Conservation (phyloP, 305 asterid species). For the Fraxinus nigra region DNA sequence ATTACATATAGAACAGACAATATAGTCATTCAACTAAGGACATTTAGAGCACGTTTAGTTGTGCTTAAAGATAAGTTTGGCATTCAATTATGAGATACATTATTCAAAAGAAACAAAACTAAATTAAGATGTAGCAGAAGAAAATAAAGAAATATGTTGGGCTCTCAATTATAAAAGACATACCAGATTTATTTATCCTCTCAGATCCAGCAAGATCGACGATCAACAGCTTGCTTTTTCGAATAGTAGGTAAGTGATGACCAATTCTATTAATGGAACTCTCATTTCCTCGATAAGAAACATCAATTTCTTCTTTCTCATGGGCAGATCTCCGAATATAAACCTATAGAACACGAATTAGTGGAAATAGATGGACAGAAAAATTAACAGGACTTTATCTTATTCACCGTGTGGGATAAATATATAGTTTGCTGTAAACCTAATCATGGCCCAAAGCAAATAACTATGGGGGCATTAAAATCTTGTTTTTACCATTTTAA, state of each 20-base stretch:
- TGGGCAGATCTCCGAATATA: slow-evolving; percentile 50
- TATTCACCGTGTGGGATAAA: not conserved
- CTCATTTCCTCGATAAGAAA: slow-evolving; percentile 35
- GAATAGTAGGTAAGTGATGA: slow-evolving; percentile 50
- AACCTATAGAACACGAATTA: slow-evolving; percentile 46
- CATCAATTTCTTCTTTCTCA: slow-evolving; percentile 50
- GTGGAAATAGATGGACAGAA: slow-evolving; percentile 8
- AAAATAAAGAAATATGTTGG: slow-evolving; percentile 14
- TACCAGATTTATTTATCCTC: slow-evolving; percentile 87
- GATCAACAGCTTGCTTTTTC: slow-evolving; percentile 85
- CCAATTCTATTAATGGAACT: slow-evolving; percentile 35
- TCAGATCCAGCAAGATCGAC: slow-evolving; percentile 99
- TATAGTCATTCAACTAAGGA: not conserved
- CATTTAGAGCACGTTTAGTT: not conserved
- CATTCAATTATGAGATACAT: not conserved
- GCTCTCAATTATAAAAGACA: slow-evolving; percentile 20
- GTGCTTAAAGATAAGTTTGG: not conserved
- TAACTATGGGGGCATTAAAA: slow-evolving; percentile 1
- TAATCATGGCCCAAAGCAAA: slow-evolving; percentile 8
- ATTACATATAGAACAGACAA: not conserved
- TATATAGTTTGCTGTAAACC: not conserved
- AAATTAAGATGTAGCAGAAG: slow-evolving; percentile 17
- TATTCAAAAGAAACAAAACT: slow-evolving; percentile 5
- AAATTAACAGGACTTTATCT: not conserved
- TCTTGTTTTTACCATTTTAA: not conserved